Evolutionary conservation across 139 green algal species (phyloP), one percentile per base, ranked within the genome.

Genomic region (Tetradesmus obliquus): DNA sequence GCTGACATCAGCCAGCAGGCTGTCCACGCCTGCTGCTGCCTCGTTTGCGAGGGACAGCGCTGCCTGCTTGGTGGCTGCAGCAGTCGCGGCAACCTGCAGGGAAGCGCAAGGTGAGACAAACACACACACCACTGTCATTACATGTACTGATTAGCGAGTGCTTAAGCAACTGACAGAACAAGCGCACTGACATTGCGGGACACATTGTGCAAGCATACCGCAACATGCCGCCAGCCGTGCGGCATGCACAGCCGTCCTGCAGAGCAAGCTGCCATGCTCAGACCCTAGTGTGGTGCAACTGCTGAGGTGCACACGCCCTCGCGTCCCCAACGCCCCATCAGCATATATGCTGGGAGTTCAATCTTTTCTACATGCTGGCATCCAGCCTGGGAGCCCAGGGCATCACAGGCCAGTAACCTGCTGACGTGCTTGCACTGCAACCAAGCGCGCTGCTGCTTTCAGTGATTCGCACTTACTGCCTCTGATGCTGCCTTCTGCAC

Each of bases 71-170:
- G 90, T 87, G 0, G 82, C 82, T 15, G 55, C 87, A 17, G 87
- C 87, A 74, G 72, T 66, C 22, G 87, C 87, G 24, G 87, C 51
- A 71, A 53, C 87, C 87, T 91, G 72, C 69, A 62, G 45, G 32
- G 74, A 24, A 4, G 57, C 7, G 6, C 57, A 66, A 9, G 57
- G 57, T 66, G 8, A 66, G 7, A 66, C 57, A 66, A 45, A 45
- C 32, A 45, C 32, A 45, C 32, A 45, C 32, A 45, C 32, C 32
- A 45, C 32, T 45, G 32, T 45, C 32, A 45, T 45, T 45, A 45
- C 32, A 45, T 45, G 32, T 45, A 45, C 32, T 45, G 32, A 45
- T 45, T 9, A 66, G 57, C 9, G 57, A 66, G 57, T 66, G 57
- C 57, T 13, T 66, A 8, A 8, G 6, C 9, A 9, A 66, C 6